Conservation (phyloP, 805 yeast genomes). For the Metschnikowia koreensis region DNA sequence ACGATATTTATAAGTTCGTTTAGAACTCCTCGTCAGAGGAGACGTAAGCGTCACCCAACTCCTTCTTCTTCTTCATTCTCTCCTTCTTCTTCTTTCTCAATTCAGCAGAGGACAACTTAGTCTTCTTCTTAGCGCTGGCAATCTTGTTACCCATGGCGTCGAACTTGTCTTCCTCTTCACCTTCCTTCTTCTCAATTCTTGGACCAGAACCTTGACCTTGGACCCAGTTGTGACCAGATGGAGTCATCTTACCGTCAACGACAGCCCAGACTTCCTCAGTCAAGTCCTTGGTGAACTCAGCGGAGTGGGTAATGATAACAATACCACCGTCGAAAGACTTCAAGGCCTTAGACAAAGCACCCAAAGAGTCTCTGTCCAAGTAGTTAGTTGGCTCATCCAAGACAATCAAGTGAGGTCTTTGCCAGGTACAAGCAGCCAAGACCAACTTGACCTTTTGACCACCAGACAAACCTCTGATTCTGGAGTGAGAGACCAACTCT, state of each 20-base stretch:
- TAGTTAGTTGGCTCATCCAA: slow-evolving; percentile 99
- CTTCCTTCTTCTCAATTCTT: slow-evolving; percentile 96
- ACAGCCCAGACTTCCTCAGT: slow-evolving; percentile 99
- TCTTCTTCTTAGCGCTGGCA: slow-evolving; percentile 92
- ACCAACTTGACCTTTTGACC: slow-evolving; percentile 99
- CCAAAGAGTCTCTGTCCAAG: slow-evolving; percentile 98
- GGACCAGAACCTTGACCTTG: slow-evolving; percentile 99
- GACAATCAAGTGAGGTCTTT: slow-evolving; percentile 99
- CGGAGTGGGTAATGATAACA: slow-evolving; percentile 99
- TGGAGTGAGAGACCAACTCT: slow-evolving; percentile 98
- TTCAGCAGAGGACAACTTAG: slow-evolving; percentile 97
- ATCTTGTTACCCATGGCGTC: slow-evolving; percentile 99
- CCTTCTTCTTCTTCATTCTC: slow-evolving; percentile 99
- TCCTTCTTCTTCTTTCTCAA: slow-evolving; percentile 99
- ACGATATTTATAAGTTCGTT: slow-evolving; percentile 15
- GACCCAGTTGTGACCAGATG: slow-evolving; percentile 99
- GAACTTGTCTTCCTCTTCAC: slow-evolving; percentile 88
- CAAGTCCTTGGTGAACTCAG: slow-evolving; percentile 98
- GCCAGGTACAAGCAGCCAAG: slow-evolving; percentile 99
- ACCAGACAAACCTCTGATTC: slow-evolving; percentile 99
- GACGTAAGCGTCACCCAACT: slow-evolving; percentile 97
- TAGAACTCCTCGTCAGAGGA: slow-evolving; percentile 79
- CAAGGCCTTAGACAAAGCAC: slow-evolving; percentile 98
- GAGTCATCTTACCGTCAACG: slow-evolving; percentile 96
- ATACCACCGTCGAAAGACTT: slow-evolving; percentile 99